Percentiles rank a stretch among this genome's conserved stretches.
Conservation (phyloP, 148 eudicot genomes). For the Camellia sinensis region DNA sequence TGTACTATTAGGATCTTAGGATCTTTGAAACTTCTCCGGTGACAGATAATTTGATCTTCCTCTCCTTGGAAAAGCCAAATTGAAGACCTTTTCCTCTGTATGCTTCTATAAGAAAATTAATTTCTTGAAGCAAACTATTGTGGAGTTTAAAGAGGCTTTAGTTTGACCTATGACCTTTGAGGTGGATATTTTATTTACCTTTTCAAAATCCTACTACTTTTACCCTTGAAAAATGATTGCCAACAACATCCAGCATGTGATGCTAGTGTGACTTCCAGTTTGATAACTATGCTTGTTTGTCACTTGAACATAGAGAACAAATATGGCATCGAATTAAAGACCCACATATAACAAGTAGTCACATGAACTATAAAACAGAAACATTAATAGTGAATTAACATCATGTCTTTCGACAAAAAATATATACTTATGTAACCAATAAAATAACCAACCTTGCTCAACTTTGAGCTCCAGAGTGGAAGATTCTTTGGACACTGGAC, state of each 20-base stretch:
- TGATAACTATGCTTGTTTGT: background rate
- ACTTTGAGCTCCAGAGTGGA: constrained; percentile 43
- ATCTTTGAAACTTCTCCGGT: background rate
- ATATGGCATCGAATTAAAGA: background rate
- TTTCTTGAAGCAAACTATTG: background rate
- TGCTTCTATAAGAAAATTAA: background rate
- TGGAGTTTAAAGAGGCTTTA: background rate
- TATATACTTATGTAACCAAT: background rate
- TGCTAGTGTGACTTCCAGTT: background rate
- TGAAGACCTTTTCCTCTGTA: background rate
- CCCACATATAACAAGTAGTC: background rate
- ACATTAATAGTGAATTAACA: background rate
- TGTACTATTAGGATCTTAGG: background rate
- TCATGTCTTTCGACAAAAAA: background rate
- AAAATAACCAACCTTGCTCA: constrained; percentile 52
- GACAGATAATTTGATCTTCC: background rate
- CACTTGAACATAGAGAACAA: background rate
- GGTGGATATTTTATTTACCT: background rate
- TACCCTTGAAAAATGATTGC: background rate
- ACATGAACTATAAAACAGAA: constrained; percentile 1
- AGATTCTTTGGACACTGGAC: constrained; percentile 39
- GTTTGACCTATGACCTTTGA: background rate
- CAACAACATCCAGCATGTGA: background rate
- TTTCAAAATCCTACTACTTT: background rate
- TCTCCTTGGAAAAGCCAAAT: background rate